These are phyloP conservation scores for Blastobotrys capitulatus DNA, from an alignment of 1,139 yeast species.

Conservation along the genomic window DNA sequence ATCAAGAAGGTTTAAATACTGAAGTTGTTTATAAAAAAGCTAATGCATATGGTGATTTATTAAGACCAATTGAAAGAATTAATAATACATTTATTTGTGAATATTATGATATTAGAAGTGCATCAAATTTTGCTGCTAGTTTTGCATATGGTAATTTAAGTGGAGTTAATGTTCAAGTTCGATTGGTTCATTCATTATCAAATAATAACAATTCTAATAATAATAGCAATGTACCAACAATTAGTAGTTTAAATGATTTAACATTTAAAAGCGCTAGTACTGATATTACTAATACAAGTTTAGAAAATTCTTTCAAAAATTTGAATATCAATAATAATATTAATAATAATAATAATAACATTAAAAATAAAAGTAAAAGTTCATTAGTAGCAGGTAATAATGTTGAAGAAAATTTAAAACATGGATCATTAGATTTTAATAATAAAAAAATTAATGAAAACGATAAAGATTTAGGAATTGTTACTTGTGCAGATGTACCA, in stretches of 20 bases:
- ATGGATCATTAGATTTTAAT: constrained; percentile 19
- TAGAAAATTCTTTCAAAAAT: not conserved
- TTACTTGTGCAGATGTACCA: constrained; percentile 32
- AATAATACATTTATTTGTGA: constrained; percentile 33
- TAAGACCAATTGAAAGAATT: constrained; percentile 6
- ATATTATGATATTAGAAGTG: constrained; percentile 35
- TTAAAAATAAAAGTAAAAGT: not conserved
- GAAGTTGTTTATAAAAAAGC: constrained; percentile 1
- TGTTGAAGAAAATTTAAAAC: constrained; percentile 17
- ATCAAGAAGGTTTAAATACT: not conserved
- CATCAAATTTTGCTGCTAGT: constrained; percentile 20
- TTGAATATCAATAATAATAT: no score
- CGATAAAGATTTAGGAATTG: constrained; percentile 14
- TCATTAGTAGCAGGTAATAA: constrained; percentile 1
- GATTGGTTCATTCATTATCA: constrained; percentile 10
- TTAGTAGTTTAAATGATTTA: not conserved
- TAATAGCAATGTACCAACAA: not conserved
- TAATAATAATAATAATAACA: no score
- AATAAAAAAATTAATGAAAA: not conserved
- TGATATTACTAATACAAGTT: not conserved
- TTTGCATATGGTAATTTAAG: constrained; percentile 8
- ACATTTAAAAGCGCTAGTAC: not conserved
- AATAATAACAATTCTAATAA: not conserved
- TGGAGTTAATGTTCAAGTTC: constrained; percentile 18
- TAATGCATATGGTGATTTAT: constrained; percentile 12